These are phyloP conservation scores for Tolypocladium nubicola DNA, from an alignment of 2,329 filamentous ascomycete species.

Conservation along the genomic window DNA sequence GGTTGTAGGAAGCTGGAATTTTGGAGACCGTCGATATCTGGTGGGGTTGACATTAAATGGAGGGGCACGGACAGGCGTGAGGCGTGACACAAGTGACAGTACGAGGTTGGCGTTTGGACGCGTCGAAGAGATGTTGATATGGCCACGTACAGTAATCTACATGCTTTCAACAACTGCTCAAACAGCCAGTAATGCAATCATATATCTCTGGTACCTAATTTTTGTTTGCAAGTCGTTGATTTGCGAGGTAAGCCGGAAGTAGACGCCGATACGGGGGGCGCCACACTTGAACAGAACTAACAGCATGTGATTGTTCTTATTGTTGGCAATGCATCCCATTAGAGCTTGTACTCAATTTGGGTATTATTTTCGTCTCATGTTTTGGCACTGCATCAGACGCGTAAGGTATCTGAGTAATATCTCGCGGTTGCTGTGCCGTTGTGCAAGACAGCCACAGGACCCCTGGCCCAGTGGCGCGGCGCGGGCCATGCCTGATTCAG, in stretches of 20 bases:
- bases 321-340: background rate
- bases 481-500: background rate
- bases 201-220: background rate
- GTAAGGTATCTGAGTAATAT: background rate
- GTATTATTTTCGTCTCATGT: background rate
- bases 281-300: background rate
- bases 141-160: background rate
- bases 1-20: background rate
- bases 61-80: background rate
- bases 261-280: background rate
- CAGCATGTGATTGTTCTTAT: background rate
- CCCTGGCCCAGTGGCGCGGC: background rate
- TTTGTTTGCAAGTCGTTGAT: background rate
- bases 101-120: background rate
- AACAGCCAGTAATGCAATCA: background rate
- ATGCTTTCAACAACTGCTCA: background rate
- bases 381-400: background rate
- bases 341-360: background rate
- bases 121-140: background rate
- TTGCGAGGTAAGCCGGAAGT: background rate
- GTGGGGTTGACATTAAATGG: background rate
- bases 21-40: background rate
- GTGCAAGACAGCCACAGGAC: background rate
- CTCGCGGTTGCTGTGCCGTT: background rate
- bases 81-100: background rate